Evolutionary conservation across 306 rosid species (phyloP), one percentile per base, ranked within the genome.

Genomic region (peach (Prunus persica)): DNA sequence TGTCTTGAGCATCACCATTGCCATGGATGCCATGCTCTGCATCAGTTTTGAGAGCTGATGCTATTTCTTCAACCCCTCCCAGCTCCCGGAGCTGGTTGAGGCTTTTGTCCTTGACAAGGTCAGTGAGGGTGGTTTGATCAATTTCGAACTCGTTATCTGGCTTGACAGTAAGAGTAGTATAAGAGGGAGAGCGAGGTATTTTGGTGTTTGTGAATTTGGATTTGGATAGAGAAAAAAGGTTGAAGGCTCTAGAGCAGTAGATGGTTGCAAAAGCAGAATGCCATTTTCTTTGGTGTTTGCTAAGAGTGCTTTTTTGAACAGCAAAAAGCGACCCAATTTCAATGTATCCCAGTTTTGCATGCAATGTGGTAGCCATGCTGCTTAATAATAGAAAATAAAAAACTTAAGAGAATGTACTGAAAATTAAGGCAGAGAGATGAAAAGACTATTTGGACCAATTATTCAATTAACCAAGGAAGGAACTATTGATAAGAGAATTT

Each of bases 61-160:
- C 85, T 6, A 90, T 15, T 2, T 82, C 87, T 15, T 19, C 71
- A n/a, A 78, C 73, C 64, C 95, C 92, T 41, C 82, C 84, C 0
- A 72, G 1, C 11, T 69, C 65, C 13, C 25, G 5, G 19, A 90
- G 90, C 12, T 3, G 38, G 1, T 65, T 19, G 1, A 69, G 67
- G 69, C 66, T 73, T 67, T 82, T 88, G 2, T 88, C 81, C 69
- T 82, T 84, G 65, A 86, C 80, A 49, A 90, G 72, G 3, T 77
- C 32, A 0, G 28, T 38, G 43, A 38, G 43, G 14, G 4, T 61
- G 0, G 28, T 20, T 78, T 79, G 85, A 5, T 81, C 79, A 6
- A 84, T 62, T n/a, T 22, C 5, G 11, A 78, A 87, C 3, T 56
- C 22, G 2, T 55, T 20, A 3, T 55, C 16, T 56, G 54, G 5